Percentiles rank a stretch among this genome's conserved stretches.
Conservation (phyloP, 2,329 filamentous ascomycete species). For the Verticillium nonalfalfae region DNA sequence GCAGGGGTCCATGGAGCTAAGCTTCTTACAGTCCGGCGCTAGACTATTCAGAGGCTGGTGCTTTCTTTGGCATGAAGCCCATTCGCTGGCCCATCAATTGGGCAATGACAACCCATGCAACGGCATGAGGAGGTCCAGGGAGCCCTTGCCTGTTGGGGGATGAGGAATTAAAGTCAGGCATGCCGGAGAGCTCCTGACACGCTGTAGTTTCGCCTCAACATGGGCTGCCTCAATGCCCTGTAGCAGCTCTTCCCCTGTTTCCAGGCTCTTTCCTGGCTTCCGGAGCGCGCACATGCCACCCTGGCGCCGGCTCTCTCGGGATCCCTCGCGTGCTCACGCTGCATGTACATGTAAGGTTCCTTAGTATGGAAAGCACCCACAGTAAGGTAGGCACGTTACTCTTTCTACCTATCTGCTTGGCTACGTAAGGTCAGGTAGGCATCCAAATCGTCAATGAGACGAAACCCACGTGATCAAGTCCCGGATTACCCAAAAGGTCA, state of each 20-base stretch:
- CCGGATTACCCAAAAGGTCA: not conserved
- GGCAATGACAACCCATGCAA: not conserved
- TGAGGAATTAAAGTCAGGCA: not conserved
- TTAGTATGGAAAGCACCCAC: too few relatives aligned
- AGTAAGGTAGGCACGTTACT: too few relatives aligned
- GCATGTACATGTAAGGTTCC: not conserved
- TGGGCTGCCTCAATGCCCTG: not conserved
- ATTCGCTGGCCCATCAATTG: not conserved
- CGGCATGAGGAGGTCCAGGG: not conserved
- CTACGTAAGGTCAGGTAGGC: too few relatives aligned
- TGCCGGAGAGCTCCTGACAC: not conserved
- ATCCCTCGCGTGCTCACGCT: not conserved
- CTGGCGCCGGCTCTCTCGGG: not conserved
- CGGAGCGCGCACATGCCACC: too few relatives aligned
- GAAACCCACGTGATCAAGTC: not conserved
- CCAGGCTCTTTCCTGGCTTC: too few relatives aligned
- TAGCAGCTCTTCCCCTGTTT: too few relatives aligned
- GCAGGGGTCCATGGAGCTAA: not conserved
- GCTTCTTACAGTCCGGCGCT: not conserved
- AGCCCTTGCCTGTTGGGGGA: not conserved
- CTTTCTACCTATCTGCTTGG: too few relatives aligned
- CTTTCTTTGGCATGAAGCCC: not conserved
- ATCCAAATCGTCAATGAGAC: not conserved
- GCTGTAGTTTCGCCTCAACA: not conserved
- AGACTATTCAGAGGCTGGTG: not conserved